A percentile compares a stretch with the other conserved stretches of the same genome.
These are phyloP conservation scores for Tolypocladium guangdongense DNA, from an alignment of 2,329 filamentous ascomycete species.

Conservation along the genomic window DNA sequence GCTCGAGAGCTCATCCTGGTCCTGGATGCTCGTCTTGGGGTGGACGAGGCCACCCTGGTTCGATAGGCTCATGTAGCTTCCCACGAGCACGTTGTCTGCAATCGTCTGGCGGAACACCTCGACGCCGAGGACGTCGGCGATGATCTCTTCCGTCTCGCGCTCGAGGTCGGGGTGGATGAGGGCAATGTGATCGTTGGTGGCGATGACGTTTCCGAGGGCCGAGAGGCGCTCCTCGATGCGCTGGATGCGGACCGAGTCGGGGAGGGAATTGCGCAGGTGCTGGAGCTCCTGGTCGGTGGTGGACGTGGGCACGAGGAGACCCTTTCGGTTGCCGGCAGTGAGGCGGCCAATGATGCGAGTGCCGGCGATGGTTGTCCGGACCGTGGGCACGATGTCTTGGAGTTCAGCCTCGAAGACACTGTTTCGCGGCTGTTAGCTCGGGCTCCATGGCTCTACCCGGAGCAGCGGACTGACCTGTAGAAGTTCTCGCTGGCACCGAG, in stretches of 20 bases:
- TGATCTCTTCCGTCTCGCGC: slow-evolving; percentile 96
- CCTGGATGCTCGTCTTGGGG: slow-evolving; percentile 91
- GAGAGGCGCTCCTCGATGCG: slow-evolving; percentile 95
- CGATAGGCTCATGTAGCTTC: slow-evolving; percentile 90
- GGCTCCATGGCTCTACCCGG: background rate
- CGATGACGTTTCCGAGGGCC: slow-evolving; percentile 93
- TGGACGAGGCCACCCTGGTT: slow-evolving; percentile 97
- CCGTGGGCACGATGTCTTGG: slow-evolving; percentile 94
- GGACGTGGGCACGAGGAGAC: slow-evolving; percentile 87
- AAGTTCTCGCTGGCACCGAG: slow-evolving; percentile 97
- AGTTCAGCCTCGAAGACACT: slow-evolving; percentile 96
- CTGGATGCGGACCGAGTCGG: slow-evolving; percentile 86
- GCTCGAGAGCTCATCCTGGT: slow-evolving; percentile 93
- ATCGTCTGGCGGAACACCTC: slow-evolving; percentile 92
- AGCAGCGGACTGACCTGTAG: slow-evolving; percentile 53
- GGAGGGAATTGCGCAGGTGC: slow-evolving; percentile 89
- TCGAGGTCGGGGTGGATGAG: slow-evolving; percentile 94
- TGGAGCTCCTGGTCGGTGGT: slow-evolving; percentile 98
- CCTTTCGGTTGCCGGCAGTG: slow-evolving; percentile 93
- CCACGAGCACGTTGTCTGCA: slow-evolving; percentile 92
- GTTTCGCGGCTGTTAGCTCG: background rate
- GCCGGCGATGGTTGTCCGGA: slow-evolving; percentile 90
- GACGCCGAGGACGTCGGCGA: slow-evolving; percentile 84
- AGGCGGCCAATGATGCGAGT: slow-evolving; percentile 92
- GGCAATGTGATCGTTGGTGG: slow-evolving; percentile 91